These are phyloP conservation scores for Royoungia palumana DNA, from an alignment of 768 basidiomycete species.

Conservation along the genomic window DNA sequence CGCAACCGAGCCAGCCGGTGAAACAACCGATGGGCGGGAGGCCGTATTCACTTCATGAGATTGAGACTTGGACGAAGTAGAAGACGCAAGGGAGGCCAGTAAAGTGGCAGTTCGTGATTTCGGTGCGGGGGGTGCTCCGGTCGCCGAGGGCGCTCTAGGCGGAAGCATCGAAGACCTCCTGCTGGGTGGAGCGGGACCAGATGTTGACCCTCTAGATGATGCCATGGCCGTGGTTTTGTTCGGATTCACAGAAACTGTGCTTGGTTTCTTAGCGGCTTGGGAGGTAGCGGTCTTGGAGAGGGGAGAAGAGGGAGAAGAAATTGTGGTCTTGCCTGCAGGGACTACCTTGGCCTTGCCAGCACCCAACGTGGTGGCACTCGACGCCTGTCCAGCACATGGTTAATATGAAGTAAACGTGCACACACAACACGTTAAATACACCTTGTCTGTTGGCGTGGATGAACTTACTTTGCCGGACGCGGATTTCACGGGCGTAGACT, in stretches of 20 bases:
- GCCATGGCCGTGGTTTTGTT: constrained; percentile 34
- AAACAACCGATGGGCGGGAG: constrained; percentile 50
- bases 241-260: constrained; percentile 27
- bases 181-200: constrained; percentile 32
- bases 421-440: constrained; percentile 30
- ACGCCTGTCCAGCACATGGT: constrained; percentile 44
- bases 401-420: constrained; percentile 22
- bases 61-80: constrained; percentile 19
- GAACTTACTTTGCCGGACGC: constrained; percentile 46
- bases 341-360: constrained; percentile 48
- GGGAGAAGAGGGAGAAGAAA: constrained; percentile 30
- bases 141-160: constrained; percentile 38
- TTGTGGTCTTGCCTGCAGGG: constrained; percentile 41
- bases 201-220: constrained; percentile 28
- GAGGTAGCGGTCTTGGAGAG: constrained; percentile 28
- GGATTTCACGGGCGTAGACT: constrained; percentile 41
- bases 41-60: constrained; percentile 23
- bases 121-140: constrained; percentile 33
- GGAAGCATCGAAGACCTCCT: constrained; percentile 33
- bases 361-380: constrained; percentile 65
- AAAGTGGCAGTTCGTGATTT: constrained; percentile 38
- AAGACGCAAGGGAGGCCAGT: constrained; percentile 24
- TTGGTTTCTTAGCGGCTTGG: constrained; percentile 28
- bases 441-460: constrained; percentile 62
- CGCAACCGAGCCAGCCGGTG: constrained; percentile 50